A percentile compares a stretch with the other conserved stretches of the same genome.
Conservation (phyloP, 257 asterid genomes). For the Hygrophila difformis region DNA sequence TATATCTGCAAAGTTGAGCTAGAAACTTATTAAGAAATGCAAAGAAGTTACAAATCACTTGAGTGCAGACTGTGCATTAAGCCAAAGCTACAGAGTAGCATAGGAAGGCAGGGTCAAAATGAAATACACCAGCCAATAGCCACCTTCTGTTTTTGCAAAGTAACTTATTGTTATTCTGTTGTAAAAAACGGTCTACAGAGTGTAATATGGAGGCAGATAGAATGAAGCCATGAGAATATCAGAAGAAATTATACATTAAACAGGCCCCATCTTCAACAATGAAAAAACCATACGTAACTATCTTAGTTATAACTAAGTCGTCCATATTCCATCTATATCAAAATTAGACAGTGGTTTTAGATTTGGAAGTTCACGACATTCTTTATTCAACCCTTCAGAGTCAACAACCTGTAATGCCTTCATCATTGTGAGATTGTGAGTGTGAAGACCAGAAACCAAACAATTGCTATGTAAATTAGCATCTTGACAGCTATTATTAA, state of each 20-base stretch:
- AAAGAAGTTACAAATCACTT: no score
- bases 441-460: constrained; percentile 3
- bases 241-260: constrained; percentile 10
- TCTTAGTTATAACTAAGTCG: constrained; percentile 8
- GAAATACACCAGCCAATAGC: no score
- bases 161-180: no score
- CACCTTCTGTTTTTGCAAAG: no score
- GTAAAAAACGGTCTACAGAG: no score
- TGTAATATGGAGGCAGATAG: no score
- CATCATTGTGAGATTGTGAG: constrained; percentile 6
- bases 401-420: constrained; percentile 1
- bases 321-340: background rate
- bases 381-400: background rate
- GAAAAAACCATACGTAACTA: background rate
- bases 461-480: constrained; percentile 3
- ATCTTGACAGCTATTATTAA: background rate
- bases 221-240: background rate
- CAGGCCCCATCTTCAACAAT: background rate
- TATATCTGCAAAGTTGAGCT: constrained; percentile 35
- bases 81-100: no score
- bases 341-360: background rate
- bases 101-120: no score
- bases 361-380: background rate
- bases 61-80: no score
- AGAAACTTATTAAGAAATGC: background rate